A percentile compares a stretch with the other conserved stretches of the same genome.
phyloP scores from a whole-genome alignment of 176 grass and related monocot genomes.

The Aechmea fasciata region DNA sequence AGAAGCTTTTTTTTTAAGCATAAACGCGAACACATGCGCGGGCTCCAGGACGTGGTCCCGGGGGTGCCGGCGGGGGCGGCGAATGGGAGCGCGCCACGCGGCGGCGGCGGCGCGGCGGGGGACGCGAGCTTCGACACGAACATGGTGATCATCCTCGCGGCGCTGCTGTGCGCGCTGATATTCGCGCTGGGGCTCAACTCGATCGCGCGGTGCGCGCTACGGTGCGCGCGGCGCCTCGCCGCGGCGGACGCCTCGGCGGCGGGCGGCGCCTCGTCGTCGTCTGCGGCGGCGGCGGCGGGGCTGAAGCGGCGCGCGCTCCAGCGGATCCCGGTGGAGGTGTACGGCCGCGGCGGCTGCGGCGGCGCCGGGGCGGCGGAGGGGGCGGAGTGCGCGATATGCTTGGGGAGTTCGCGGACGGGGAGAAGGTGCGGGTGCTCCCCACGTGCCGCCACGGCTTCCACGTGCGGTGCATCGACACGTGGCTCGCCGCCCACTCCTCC shows the following conservation, averaged over 20 bases:
- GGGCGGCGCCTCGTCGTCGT: neutral
- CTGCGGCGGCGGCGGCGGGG: constrained; percentile 5
- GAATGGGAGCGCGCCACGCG: neutral
- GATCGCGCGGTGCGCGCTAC: constrained; percentile 36
- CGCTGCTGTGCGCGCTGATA: constrained; percentile 54
- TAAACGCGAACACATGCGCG: constrained; percentile 8
- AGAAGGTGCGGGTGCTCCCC: constrained; percentile 66
- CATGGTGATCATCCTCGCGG: constrained; percentile 68
- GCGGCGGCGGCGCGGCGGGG: neutral
- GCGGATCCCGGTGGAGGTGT: constrained; percentile 58
- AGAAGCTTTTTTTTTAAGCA: neutral
- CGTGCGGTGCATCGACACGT: constrained; percentile 55
- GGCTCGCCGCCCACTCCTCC: constrained; percentile 50
- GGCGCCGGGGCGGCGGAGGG: constrained; percentile 7
- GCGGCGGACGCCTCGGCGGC: constrained; percentile 13
- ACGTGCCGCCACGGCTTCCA: constrained; percentile 67
- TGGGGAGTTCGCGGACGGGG: constrained; percentile 61
- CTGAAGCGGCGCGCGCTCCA: constrained; percentile 40
- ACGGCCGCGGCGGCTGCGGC: constrained; percentile 12
- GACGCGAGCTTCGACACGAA: constrained; percentile 37
- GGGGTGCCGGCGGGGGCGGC: neutral
- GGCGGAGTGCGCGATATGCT: constrained; percentile 61
- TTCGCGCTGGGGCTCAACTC: constrained; percentile 55
- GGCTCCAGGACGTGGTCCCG: neutral
- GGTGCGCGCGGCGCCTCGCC: constrained; percentile 35